Evolutionary conservation across 768 basidiomycete genomes (phyloP).

Genomic region (Thelephora ganbajun): DNA sequence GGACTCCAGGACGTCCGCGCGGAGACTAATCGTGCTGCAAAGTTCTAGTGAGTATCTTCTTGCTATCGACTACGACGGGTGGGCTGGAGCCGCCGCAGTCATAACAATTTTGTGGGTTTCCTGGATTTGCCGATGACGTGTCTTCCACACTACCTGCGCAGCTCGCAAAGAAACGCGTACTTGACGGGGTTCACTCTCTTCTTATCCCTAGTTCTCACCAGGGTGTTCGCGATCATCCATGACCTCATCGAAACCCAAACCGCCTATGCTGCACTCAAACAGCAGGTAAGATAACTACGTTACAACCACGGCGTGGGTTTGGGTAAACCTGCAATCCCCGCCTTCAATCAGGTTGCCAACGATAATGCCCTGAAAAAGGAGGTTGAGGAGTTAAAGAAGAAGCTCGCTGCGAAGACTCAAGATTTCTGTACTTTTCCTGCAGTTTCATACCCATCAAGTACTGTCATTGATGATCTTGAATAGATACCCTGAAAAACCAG

Average conservation of each 20-base stretch:
- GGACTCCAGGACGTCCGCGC: slow-evolving; percentile 48
- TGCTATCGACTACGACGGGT: not conserved
- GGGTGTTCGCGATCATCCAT: slow-evolving; percentile 84
- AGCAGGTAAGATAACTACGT: slow-evolving; percentile 19
- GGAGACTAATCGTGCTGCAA: slow-evolving; percentile 81
- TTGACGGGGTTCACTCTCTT: slow-evolving; percentile 90
- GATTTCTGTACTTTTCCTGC: slow-evolving; percentile 40
- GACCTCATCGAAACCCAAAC: slow-evolving; percentile 88
- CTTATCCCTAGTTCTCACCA: slow-evolving; percentile 87
- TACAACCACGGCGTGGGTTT: not conserved
- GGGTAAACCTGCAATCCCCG: too few relatives aligned
- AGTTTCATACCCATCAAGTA: not conserved
- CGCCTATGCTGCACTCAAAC: slow-evolving; percentile 73
- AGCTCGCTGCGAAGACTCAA: slow-evolving; percentile 43
- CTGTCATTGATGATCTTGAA: not conserved
- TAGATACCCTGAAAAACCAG: slow-evolving; percentile 76
- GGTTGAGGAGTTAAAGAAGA: slow-evolving; percentile 55
- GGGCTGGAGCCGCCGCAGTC: slow-evolving; percentile 4
- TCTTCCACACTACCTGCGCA: slow-evolving; percentile 15
- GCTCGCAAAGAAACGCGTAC: slow-evolving; percentile 83
- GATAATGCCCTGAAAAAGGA: slow-evolving; percentile 32
- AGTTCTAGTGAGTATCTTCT: slow-evolving; percentile 70
- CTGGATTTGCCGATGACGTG: not conserved
- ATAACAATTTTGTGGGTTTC: not conserved
- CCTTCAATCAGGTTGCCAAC: not conserved